These are phyloP conservation scores for Podochytrium sp. DNA, from an alignment of 192 early-diverging fungal species.

Conservation along the genomic window DNA sequence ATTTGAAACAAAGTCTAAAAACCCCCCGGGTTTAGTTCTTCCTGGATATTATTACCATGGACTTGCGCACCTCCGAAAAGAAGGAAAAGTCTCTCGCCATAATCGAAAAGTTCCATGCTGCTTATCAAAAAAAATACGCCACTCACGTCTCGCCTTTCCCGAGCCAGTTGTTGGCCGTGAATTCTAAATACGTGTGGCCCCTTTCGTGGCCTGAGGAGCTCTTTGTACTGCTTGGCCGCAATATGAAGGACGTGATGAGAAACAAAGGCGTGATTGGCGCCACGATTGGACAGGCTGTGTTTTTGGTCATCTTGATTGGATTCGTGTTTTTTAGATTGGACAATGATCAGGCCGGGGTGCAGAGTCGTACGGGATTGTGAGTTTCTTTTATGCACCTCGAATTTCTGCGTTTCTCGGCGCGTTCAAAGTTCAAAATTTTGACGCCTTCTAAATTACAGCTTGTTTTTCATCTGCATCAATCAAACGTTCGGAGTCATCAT, in stretches of 20 bases:
- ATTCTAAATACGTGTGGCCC: slow-evolving; percentile 21
- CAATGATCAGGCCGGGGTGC: slow-evolving; percentile 23
- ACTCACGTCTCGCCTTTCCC: slow-evolving; percentile 23
- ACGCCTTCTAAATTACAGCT: background rate
- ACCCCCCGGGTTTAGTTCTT: slow-evolving; percentile 1
- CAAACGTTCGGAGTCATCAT: slow-evolving; percentile 61
- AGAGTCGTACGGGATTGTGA: slow-evolving; percentile 17
- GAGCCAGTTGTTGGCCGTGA: slow-evolving; percentile 7
- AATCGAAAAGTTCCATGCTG: slow-evolving; percentile 27
- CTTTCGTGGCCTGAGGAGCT: slow-evolving; percentile 31
- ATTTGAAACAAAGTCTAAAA: background rate
- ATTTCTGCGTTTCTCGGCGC: too few relatives aligned
- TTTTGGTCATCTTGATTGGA: slow-evolving; percentile 54
- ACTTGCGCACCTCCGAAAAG: slow-evolving; percentile 22
- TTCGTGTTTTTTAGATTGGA: slow-evolving; percentile 21
- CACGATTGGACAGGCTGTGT: slow-evolving; percentile 54
- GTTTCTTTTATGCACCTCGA: background rate
- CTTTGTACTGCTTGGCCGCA: slow-evolving; percentile 35
- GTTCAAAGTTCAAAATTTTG: too few relatives aligned
- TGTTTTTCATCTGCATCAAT: slow-evolving; percentile 43
- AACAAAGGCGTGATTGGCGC: slow-evolving; percentile 49
- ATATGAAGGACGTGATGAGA: slow-evolving; percentile 44
- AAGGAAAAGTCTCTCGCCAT: slow-evolving; percentile 9
- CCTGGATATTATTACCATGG: slow-evolving; percentile 37
- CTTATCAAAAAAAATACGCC: slow-evolving; percentile 31